Percentiles rank a stretch among this genome's conserved stretches.
Conservation (phyloP, 768 basidiomycete genomes). For the Coprinopsis cinerea region DNA sequence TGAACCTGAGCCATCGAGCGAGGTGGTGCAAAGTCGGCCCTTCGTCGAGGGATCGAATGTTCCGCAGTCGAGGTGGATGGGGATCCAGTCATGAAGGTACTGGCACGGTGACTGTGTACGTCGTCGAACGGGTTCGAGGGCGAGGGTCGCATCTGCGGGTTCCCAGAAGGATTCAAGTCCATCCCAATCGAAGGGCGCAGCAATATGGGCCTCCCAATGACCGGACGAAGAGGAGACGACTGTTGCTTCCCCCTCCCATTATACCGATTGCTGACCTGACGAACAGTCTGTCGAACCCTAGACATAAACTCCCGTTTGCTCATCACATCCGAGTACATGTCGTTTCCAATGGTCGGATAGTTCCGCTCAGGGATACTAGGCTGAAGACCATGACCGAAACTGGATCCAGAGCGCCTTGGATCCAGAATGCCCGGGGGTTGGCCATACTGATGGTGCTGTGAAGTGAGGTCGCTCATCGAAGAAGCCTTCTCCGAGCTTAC, state of each 20-base stretch:
- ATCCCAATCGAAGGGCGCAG: conserved; percentile 21
- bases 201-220: conserved; percentile 56
- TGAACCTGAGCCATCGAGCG: conserved; percentile 40
- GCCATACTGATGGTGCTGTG: conserved; percentile 11
- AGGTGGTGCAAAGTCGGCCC: conserved; percentile 66
- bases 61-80: conserved; percentile 62
- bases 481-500: conserved; percentile 24
- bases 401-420: conserved; percentile 56
- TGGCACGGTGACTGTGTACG: conserved; percentile 36
- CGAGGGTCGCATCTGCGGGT: conserved; percentile 22
- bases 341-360: conserved; percentile 21
- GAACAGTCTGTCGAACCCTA: conserved; percentile 56
- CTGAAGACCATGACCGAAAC: conserved; percentile 43
- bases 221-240: conserved; percentile 30
- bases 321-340: conserved; percentile 49
- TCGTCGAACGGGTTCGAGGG: conserved; percentile 38
- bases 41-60: conserved; percentile 59
- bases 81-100: conserved; percentile 48
- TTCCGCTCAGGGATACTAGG: conserved; percentile 44
- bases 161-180: conserved; percentile 10
- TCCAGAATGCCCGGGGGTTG: conserved; percentile 46
- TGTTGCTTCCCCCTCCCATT: conserved; percentile 24
- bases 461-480: conserved; percentile 11
- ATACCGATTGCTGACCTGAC: conserved; percentile 63
- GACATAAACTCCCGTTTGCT: conserved; percentile 66